Percentiles rank a stretch among this genome's conserved stretches.
Conservation (phyloP, 1,284 basidiomycete species). For the Melampsora larici-populina region DNA sequence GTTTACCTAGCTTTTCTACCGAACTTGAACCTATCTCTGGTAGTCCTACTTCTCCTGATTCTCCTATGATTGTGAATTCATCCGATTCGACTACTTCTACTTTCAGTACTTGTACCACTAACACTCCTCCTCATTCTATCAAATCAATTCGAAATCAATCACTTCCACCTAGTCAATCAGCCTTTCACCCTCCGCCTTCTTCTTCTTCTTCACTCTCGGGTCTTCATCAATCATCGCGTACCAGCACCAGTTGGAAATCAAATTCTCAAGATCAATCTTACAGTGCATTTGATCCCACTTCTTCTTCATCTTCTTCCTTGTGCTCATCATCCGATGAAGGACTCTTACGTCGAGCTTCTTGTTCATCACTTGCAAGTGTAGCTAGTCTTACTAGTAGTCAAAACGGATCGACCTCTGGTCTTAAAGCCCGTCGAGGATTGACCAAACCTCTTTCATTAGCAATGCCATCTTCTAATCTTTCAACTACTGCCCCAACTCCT, state of each 20-base stretch:
- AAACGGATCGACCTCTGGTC: constrained; percentile 6
- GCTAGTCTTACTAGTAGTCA: constrained; percentile 46
- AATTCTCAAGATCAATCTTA: constrained; percentile 43
- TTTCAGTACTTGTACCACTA: background rate
- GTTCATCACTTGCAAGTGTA: constrained; percentile 48
- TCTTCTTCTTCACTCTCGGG: constrained; percentile 45
- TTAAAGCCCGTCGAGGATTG: constrained; percentile 39
- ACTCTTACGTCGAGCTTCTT: constrained; percentile 42
- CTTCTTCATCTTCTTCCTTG: constrained; percentile 44
- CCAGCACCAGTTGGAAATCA: background rate
- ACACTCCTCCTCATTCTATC: background rate
- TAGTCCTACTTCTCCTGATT: constrained; percentile 41
- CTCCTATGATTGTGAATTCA: constrained; percentile 5
- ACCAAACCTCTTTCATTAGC: constrained; percentile 37
- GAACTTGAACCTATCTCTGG: constrained; percentile 43
- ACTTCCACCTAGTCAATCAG: background rate
- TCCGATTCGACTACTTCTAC: too few relatives aligned
- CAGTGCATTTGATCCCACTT: constrained; percentile 44
- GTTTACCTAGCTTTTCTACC: constrained; percentile 38
- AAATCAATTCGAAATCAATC: background rate
- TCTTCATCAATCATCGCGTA: constrained; percentile 37
- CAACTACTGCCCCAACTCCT: background rate
- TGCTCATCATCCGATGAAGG: constrained; percentile 46
- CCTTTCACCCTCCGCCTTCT: constrained; percentile 45
- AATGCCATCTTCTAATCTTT: constrained; percentile 1